Evolutionary conservation across 2,329 filamentous ascomycete genomes (phyloP), one percentile per base, ranked within the genome.

Genomic region (Ascochyta rabiei): DNA sequence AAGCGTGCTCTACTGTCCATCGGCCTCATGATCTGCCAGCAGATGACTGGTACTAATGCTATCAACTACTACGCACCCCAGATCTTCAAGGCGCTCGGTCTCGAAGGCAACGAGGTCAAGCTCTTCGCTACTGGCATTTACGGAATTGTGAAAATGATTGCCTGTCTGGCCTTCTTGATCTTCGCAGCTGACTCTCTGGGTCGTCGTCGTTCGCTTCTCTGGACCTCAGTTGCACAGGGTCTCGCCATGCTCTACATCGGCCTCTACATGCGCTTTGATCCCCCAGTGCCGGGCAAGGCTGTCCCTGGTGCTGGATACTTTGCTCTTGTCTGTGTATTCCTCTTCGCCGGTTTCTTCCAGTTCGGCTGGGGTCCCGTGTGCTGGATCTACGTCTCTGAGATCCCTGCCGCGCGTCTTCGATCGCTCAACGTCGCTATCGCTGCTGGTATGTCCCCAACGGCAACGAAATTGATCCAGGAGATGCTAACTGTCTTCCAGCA

Each of bases 71-170:
- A 90, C 61, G 85, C 86, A 0, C 88, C 88, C 0, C 81, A 84
- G 50, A 90, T 91, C 63, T 91, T 91, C 76, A 76, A 77, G 39
- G 81, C 84, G 61, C 79, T 90, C 2, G 88, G 88, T 16, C 80
- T 91, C 50, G 76, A 67, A 1, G 81, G 79, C 12, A 85, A 81
- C 6, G 72, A 81, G 34, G 80, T 82, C 35, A 84, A 83, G 16
- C 82, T 91, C 21, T 89, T 91, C 69, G 87, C 89, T 4, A 90
- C 88, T 0, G 88, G 89, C 35, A 83, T 91, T 61, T 91, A 90
- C 68, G 88, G 88, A 5, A 81, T 90, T 48, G 84, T 89, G 51
- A 91, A 91, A 73, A 86, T 88, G 75, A 74, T 80, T 9, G 83
- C 84, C 34, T 89, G 86, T 67, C 79, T 82, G 5, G 68, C 80